Evolutionary conservation across 345 rosid genomes (phyloP), one percentile per base, ranked within the genome.

Genomic region (Angophora floribunda): DNA sequence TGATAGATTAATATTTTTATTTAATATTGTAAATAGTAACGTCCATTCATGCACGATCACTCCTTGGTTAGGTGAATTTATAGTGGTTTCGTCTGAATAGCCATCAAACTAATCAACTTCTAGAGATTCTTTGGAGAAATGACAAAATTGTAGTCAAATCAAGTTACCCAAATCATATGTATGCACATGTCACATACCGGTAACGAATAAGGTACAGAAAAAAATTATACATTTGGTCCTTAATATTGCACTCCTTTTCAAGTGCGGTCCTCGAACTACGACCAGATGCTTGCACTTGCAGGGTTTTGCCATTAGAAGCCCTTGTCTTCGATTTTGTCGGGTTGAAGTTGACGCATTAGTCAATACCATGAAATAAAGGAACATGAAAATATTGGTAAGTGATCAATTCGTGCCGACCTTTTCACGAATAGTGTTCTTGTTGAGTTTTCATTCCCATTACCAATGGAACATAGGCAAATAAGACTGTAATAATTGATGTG

Each of bases 401-500:
- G 13, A 75, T 75, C 49, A 41, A 32, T 75, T 41, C 49, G 26
- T 19, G 49, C 49, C 26, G 49, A 75, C 49, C 28, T 19, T 10
- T 41, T 2, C 2, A 75, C 0, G 22, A 44, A 19, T 75, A 16
- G 80, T 6, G 82, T 41, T 7, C 26, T 0, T 7, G 11, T 75
- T 6, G 19, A 26, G 49, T 75, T 41, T 75, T 28, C 84, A 41
- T 44, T 75, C 28, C 28, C 1, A 2, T 75, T 10, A 19, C 28
- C 10, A 36, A 41, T 1, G 28, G 84, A 41, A 21, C 45, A 75
- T 41, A 19, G 28, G 10, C 24, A 19, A 15, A 75, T 36, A 36
- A 36, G 3, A 19, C 11, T 0, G 7, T 36, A 36, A 75, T 0
- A 7, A 41, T 9, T 6, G 7, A 75, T 36, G 24, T 0, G 5